These are phyloP conservation scores for Metarhizium humberi DNA, from an alignment of 2,329 filamentous ascomycete genomes.

Conservation along the genomic window DNA sequence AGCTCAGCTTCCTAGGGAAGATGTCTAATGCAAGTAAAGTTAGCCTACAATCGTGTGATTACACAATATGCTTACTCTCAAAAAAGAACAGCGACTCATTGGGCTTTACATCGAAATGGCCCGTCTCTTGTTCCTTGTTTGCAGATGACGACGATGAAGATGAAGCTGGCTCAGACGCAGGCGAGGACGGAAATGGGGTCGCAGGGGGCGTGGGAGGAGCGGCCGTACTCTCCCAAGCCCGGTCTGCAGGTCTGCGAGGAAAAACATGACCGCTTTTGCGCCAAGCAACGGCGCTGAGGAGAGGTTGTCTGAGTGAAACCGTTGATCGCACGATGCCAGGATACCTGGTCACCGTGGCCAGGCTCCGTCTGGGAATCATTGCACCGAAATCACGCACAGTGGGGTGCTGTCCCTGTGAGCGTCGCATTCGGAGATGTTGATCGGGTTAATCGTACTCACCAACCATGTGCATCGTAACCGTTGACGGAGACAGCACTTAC, in stretches of 20 bases:
- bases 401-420: background rate
- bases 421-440: background rate
- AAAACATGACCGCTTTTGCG: background rate
- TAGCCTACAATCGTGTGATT: background rate
- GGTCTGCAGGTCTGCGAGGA: background rate
- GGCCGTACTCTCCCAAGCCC: constrained; percentile 15
- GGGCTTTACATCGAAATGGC: constrained; percentile 67
- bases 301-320: constrained; percentile 1
- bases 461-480: background rate
- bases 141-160: constrained; percentile 17
- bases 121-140: constrained; percentile 54
- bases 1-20: constrained; percentile 65
- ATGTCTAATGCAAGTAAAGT: constrained; percentile 49
- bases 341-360: constrained; percentile 13
- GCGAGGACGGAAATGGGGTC: background rate
- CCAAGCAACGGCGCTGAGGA: constrained; percentile 2
- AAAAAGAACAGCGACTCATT: constrained; percentile 85
- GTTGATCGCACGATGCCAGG: background rate
- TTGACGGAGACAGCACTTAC: background rate
- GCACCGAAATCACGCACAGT: background rate
- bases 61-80: constrained; percentile 53
- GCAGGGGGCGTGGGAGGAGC: background rate
- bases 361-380: constrained; percentile 20
- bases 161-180: constrained; percentile 4
- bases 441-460: background rate